Conservation (phyloP, 768 basidiomycete genomes). For the Boletus rubropictus region DNA sequence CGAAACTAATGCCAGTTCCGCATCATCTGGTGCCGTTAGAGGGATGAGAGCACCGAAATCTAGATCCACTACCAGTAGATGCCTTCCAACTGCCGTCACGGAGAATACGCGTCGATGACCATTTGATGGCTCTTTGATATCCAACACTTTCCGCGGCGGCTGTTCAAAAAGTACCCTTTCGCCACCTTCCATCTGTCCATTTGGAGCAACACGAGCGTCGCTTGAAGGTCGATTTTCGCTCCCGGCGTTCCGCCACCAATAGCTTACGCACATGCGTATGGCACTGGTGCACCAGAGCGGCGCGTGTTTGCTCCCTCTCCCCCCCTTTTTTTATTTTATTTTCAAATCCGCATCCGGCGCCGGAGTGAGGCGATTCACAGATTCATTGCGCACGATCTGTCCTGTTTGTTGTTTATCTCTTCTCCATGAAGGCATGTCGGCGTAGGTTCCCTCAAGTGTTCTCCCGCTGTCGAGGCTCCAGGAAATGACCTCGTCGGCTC, state of each 20-base stretch:
- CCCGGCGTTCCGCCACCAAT: background rate
- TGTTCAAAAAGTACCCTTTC: background rate
- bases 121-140: constrained; percentile 1
- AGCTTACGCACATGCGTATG: background rate
- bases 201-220: constrained; percentile 6
- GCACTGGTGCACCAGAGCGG: background rate
- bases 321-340: too few relatives aligned
- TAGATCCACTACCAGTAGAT: background rate
- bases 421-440: constrained; percentile 9
- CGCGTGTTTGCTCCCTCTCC: background rate
- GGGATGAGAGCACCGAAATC: background rate
- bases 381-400: constrained; percentile 6
- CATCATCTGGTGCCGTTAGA: background rate
- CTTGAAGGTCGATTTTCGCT: background rate
- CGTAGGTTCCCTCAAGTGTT: constrained; percentile 1
- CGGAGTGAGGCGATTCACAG: constrained; percentile 1
- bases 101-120: constrained; percentile 1
- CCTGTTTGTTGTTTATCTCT: constrained; percentile 1
- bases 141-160: background rate
- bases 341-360: background rate
- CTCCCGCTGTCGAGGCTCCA: background rate
- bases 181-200: constrained; percentile 4
- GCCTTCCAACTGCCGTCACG: constrained; percentile 3
- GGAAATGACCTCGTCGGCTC: constrained; percentile 2
- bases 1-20: background rate